A percentile compares a stretch with the other conserved stretches of the same genome.
Conservation (phyloP, 1,284 basidiomycete species). For the Puccinia triticina region DNA sequence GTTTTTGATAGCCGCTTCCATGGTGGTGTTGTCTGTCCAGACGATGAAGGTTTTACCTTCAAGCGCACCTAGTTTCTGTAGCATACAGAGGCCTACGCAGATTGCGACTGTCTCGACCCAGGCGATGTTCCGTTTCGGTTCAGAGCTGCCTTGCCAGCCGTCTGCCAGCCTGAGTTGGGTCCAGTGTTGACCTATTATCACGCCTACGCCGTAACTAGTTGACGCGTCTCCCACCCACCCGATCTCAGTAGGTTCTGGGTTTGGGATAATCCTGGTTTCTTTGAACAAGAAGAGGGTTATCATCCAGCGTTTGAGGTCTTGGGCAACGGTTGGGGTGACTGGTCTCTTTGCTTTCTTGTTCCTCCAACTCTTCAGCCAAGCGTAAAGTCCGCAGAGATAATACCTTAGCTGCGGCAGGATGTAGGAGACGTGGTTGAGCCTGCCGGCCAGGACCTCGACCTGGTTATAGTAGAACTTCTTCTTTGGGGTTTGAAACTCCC, state of each 20-base stretch:
- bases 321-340: background rate
- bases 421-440: too few species aligned
- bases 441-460: background rate
- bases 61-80: background rate
- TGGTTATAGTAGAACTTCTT: background rate
- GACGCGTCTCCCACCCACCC: too few species aligned
- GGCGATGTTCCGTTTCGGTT: background rate
- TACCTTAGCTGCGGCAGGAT: background rate
- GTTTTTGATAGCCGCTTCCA: background rate
- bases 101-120: constrained; percentile 10
- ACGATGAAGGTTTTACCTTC: too few species aligned
- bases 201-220: too few species aligned
- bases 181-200: too few species aligned
- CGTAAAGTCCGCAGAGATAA: background rate
- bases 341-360: background rate
- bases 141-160: background rate
- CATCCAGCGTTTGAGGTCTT: background rate
- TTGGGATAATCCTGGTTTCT: too few species aligned
- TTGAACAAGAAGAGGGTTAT: background rate
- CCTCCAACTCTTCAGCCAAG: background rate
- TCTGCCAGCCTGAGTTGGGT: background rate
- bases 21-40: too few species aligned
- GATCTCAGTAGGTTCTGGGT: too few species aligned
- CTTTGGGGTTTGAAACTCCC: background rate
- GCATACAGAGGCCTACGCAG: background rate